Evolutionary conservation across 176 grass and related monocot genomes (phyloP).

Genomic region (Chloris gayana): DNA sequence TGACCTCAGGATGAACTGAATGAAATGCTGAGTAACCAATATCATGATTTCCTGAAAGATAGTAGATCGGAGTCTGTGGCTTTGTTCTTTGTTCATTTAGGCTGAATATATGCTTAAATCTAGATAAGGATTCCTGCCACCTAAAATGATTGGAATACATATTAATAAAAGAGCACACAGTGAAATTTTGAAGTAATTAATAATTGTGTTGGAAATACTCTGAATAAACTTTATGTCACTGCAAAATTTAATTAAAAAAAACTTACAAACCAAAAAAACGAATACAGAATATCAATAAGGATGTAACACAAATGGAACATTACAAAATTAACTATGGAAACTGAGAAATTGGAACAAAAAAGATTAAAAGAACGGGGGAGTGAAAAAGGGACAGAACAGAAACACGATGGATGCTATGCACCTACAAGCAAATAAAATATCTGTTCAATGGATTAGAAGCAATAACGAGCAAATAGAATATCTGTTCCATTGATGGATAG

Average conservation of each 20-base stretch:
- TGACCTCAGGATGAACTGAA: conserved; percentile 74
- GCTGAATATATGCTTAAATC: conserved; percentile 96
- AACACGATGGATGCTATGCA: neutral
- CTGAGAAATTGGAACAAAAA: conserved; percentile 2
- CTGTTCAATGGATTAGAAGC: neutral
- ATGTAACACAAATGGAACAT: neutral
- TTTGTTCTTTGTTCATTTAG: conserved; percentile 62
- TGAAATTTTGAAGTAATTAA: conserved; percentile 21
- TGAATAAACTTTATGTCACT: neutral
- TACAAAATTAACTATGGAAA: neutral
- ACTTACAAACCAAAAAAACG: neutral
- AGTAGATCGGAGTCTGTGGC: conserved; percentile 64
- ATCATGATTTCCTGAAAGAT: conserved; percentile 98
- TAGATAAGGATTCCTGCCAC: conserved; percentile 81
- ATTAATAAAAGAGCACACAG: conserved; percentile 11
- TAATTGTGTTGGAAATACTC: conserved; percentile 25
- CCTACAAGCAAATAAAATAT: neutral
- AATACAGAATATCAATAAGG: neutral
- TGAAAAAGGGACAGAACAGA: neutral
- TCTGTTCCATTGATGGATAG: conserved; percentile 5
- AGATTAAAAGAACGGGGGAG: neutral
- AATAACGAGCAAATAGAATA: neutral
- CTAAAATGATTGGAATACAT: conserved; percentile 53
- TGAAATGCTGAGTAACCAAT: conserved; percentile 81
- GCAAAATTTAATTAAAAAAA: neutral